Percentiles rank a stretch among this genome's conserved stretches.
These are phyloP conservation scores for Cryptococcus sp. DNA, from an alignment of 1,284 basidiomycete genomes.

Conservation along the genomic window DNA sequence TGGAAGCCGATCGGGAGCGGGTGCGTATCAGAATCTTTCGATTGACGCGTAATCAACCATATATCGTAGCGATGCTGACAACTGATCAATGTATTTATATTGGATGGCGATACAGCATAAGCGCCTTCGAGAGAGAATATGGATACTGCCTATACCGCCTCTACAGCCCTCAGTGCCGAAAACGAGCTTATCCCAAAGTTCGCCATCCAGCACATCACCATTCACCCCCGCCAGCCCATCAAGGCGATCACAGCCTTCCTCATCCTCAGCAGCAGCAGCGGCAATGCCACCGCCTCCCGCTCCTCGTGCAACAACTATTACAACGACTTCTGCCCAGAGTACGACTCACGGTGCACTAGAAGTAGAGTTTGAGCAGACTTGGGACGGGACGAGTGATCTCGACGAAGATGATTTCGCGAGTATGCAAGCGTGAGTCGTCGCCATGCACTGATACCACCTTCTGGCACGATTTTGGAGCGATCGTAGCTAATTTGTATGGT, in stretches of 20 bases:
- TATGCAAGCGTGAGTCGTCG: slow-evolving; percentile 41
- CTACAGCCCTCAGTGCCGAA: slow-evolving; percentile 12
- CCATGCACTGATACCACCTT: background rate
- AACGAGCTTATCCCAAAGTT: slow-evolving; percentile 11
- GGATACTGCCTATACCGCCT: slow-evolving; percentile 67
- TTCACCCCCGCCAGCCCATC: slow-evolving; percentile 38
- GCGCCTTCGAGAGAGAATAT: slow-evolving; percentile 83
- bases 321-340: slow-evolving; percentile 15
- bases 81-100: too few species aligned
- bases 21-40: slow-evolving; percentile 35
- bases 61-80: too few species aligned
- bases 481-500: too few species aligned
- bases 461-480: too few species aligned
- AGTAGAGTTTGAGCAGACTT: slow-evolving; percentile 88
- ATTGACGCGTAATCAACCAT: background rate
- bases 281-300: slow-evolving; percentile 32
- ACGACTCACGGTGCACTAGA: slow-evolving; percentile 62
- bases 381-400: slow-evolving; percentile 85
- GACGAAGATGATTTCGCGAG: slow-evolving; percentile 69
- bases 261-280: slow-evolving; percentile 7
- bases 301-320: slow-evolving; percentile 51
- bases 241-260: slow-evolving; percentile 31
- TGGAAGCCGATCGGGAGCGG: slow-evolving; percentile 91
- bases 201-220: slow-evolving; percentile 29
- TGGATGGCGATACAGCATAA: slow-evolving; percentile 63